A percentile compares a stretch with the other conserved stretches of the same genome.
phyloP scores from a whole-genome alignment of 495 filamentous ascomycete genomes.

The Podospora appendiculata region DNA sequence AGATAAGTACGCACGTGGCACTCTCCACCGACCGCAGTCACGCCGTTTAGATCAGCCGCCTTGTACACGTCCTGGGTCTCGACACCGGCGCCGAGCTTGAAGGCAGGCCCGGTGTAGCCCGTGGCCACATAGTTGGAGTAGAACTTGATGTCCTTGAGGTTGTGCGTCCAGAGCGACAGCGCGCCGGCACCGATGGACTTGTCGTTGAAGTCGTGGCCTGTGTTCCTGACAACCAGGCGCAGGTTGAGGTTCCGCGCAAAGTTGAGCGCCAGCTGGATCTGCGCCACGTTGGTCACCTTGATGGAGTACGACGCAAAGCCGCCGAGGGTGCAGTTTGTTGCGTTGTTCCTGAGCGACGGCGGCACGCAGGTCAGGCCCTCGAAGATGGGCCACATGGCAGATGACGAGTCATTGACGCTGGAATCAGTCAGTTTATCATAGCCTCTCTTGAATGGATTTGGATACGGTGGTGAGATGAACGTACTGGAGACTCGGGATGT shows the following conservation, averaged over 20 bases:
- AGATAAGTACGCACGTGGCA: constrained; percentile 25
- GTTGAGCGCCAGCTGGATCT: constrained; percentile 53
- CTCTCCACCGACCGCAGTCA: constrained; percentile 43
- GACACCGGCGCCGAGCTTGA: constrained; percentile 42
- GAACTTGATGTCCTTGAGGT: constrained; percentile 44
- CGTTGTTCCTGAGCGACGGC: constrained; percentile 27
- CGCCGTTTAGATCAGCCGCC: constrained; percentile 28
- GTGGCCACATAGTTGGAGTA: constrained; percentile 29
- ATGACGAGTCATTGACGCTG: constrained; percentile 32
- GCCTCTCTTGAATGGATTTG: neutral
- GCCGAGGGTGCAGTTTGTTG: constrained; percentile 48
- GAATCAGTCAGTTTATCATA: neutral
- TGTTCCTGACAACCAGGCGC: constrained; percentile 59
- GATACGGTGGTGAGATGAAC: neutral
- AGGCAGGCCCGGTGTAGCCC: constrained; percentile 34
- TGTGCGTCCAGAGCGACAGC: constrained; percentile 56
- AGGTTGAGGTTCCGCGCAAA: constrained; percentile 53
- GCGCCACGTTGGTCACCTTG: constrained; percentile 46
- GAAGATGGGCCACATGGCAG: constrained; percentile 43
- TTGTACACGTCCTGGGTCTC: constrained; percentile 37
- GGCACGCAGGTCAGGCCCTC: constrained; percentile 41
- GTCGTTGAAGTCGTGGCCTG: constrained; percentile 53
- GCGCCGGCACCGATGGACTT: constrained; percentile 43
- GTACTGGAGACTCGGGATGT: constrained; percentile 16
- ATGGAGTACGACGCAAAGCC: constrained; percentile 53